These are phyloP conservation scores for Fusarium brevicatenulatum DNA, from an alignment of 2,329 filamentous ascomycete genomes.

Conservation along the genomic window DNA sequence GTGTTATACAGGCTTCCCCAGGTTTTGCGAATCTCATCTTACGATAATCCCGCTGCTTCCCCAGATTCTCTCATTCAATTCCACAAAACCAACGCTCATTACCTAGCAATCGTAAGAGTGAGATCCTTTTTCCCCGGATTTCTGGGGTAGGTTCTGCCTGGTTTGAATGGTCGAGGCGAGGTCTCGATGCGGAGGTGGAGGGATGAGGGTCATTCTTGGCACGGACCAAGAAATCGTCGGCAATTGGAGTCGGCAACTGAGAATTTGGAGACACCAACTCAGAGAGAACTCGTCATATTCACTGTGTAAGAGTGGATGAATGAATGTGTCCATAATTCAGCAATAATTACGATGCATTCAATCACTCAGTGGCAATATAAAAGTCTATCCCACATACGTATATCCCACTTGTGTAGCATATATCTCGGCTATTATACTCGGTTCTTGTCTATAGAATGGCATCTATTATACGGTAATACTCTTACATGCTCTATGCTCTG, in stretches of 20 bases:
- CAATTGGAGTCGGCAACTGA: slow-evolving; percentile 43
- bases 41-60: slow-evolving; percentile 5
- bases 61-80: slow-evolving; percentile 1
- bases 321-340: neutral
- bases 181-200: slow-evolving; percentile 19
- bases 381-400: neutral
- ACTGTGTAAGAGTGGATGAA: neutral
- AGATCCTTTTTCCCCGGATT: slow-evolving; percentile 29
- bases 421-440: slow-evolving; percentile 25
- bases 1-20: slow-evolving; percentile 28
- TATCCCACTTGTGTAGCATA: neutral
- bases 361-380: neutral
- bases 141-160: slow-evolving; percentile 18
- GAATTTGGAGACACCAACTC: neutral
- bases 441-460: neutral
- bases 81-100: slow-evolving; percentile 27
- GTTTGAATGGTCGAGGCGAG: slow-evolving; percentile 13
- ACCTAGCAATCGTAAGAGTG: slow-evolving; percentile 29
- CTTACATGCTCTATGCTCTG: neutral
- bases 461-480: neutral
- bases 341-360: neutral
- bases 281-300: neutral
- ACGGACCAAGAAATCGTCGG: slow-evolving; percentile 40
- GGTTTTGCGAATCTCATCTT: slow-evolving; percentile 17
- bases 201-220: slow-evolving; percentile 21